These are phyloP conservation scores for Carex kokanica DNA, from an alignment of 176 grass and related monocot genomes.

Conservation along the genomic window DNA sequence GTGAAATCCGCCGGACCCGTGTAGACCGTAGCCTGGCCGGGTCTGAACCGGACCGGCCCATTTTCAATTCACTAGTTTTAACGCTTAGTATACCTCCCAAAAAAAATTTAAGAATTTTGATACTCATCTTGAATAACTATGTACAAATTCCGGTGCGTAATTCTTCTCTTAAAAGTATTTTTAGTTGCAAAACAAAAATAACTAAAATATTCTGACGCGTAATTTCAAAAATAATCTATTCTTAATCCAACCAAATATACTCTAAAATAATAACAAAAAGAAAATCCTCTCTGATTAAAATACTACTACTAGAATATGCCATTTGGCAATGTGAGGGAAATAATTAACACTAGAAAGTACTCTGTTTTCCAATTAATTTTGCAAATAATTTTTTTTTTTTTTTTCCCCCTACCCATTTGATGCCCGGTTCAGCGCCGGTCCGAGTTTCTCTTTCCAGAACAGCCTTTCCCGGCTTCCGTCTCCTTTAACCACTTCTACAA, in stretches of 20 bases:
- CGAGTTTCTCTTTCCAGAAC: constrained; percentile 59
- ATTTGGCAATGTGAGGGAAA: not conserved
- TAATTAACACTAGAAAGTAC: not conserved
- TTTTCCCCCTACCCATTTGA: not conserved
- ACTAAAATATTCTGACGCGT: no score
- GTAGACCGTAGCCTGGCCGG: no score
- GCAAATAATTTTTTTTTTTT: not conserved
- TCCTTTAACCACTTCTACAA: constrained; percentile 57
- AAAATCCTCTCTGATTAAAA: not conserved
- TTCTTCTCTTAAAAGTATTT: not conserved
- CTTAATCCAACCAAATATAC: no score
- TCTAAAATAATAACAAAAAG: not conserved
- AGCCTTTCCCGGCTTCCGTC: constrained; percentile 22
- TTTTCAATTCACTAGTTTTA: no score
- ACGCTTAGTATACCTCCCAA: no score
- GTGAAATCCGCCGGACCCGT: no score
- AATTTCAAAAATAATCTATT: no score
- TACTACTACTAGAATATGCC: not conserved
- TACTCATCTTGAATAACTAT: not conserved
- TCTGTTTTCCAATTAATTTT: not conserved
- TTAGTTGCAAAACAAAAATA: no score
- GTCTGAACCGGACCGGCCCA: no score
- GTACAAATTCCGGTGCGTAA: not conserved
- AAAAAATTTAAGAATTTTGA: no score
- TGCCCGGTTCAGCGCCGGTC: constrained; percentile 26